These are phyloP conservation scores for Cyclaneusma minus DNA, from an alignment of 2,329 filamentous ascomycete genomes.

Conservation along the genomic window DNA sequence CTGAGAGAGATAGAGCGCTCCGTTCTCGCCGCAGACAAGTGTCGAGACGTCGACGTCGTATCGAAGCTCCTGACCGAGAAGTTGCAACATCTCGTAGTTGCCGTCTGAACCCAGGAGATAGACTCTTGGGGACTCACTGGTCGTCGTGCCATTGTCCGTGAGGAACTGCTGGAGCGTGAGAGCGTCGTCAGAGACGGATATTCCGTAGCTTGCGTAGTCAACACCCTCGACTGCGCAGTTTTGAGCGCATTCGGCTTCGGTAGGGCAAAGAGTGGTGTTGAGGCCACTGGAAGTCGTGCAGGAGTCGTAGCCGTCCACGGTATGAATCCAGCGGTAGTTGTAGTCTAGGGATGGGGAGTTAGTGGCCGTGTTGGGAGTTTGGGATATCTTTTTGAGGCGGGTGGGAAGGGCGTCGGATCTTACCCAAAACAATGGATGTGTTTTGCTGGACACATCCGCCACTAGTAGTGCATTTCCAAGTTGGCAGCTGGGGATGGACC, in stretches of 20 bases:
- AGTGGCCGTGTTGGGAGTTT: slow-evolving; percentile 1
- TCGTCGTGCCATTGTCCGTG: slow-evolving; percentile 26
- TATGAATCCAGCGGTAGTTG: slow-evolving; percentile 39
- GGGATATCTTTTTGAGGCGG: slow-evolving; percentile 6
- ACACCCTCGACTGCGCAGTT: slow-evolving; percentile 39
- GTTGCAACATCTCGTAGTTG: slow-evolving; percentile 27
- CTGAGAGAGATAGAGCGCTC: slow-evolving; percentile 22
- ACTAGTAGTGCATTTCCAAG: slow-evolving; percentile 33
- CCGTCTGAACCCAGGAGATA: slow-evolving; percentile 24
- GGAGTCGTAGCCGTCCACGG: slow-evolving; percentile 24
- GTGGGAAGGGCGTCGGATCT: slow-evolving; percentile 20
- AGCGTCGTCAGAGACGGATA: slow-evolving; percentile 21
- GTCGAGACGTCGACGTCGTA: slow-evolving; percentile 27
- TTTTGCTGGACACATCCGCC: slow-evolving; percentile 30
- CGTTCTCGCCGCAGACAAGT: slow-evolving; percentile 24
- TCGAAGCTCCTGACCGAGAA: slow-evolving; percentile 26
- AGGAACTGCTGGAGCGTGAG: slow-evolving; percentile 25
- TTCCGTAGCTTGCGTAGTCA: slow-evolving; percentile 28
- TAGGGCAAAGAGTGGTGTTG: slow-evolving; percentile 30
- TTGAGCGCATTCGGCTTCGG: slow-evolving; percentile 30
- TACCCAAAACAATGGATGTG: slow-evolving; percentile 33
- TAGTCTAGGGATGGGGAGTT: slow-evolving; percentile 23
- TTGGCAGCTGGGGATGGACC: slow-evolving; percentile 32
- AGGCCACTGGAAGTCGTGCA: slow-evolving; percentile 27
- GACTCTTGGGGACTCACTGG: slow-evolving; percentile 19